Conservation (phyloP, 805 yeast genomes). For the Lipomyces sp. region DNA sequence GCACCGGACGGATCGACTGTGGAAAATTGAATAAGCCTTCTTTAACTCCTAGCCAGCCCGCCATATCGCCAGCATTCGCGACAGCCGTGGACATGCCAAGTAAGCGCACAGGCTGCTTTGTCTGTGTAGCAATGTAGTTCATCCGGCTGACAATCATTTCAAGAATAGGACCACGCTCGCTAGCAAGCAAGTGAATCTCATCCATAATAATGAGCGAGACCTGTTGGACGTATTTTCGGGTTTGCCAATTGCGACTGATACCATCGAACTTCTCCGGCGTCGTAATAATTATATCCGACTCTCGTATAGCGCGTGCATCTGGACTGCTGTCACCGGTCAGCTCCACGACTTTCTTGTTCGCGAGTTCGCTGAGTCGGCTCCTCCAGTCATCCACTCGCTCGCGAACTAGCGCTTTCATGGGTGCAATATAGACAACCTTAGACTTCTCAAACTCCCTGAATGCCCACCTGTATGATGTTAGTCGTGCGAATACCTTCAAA, state of each 20-base stretch:
- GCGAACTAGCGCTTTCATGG: slow-evolving; percentile 84
- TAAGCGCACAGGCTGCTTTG: slow-evolving; percentile 64
- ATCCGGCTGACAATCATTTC: slow-evolving; percentile 89
- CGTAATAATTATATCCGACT: slow-evolving; percentile 76
- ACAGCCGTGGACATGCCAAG: slow-evolving; percentile 86
- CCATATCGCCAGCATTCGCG: slow-evolving; percentile 83
- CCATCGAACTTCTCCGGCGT: slow-evolving; percentile 90
- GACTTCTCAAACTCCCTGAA: slow-evolving; percentile 73
- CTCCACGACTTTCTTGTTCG: slow-evolving; percentile 65
- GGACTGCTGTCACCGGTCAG: slow-evolving; percentile 84
- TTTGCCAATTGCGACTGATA: slow-evolving; percentile 84
- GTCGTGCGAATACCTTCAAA: not conserved
- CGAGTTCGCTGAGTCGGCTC: slow-evolving; percentile 51
- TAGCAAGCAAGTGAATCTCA: slow-evolving; percentile 80
- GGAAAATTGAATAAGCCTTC: slow-evolving; percentile 78
- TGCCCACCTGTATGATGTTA: slow-evolving; percentile 54
- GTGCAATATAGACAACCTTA: slow-evolving; percentile 76
- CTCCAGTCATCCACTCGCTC: slow-evolving; percentile 86
- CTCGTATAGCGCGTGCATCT: slow-evolving; percentile 65
- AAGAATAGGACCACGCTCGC: slow-evolving; percentile 84
- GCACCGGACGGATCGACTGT: slow-evolving; percentile 82
- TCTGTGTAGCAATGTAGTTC: slow-evolving; percentile 69
- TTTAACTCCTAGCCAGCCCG: slow-evolving; percentile 79
- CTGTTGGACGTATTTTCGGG: slow-evolving; percentile 73
- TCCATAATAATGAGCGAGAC: slow-evolving; percentile 82